Conservation (phyloP, 2,329 filamentous ascomycete genomes). For the Colletotrichum theobromicola region DNA sequence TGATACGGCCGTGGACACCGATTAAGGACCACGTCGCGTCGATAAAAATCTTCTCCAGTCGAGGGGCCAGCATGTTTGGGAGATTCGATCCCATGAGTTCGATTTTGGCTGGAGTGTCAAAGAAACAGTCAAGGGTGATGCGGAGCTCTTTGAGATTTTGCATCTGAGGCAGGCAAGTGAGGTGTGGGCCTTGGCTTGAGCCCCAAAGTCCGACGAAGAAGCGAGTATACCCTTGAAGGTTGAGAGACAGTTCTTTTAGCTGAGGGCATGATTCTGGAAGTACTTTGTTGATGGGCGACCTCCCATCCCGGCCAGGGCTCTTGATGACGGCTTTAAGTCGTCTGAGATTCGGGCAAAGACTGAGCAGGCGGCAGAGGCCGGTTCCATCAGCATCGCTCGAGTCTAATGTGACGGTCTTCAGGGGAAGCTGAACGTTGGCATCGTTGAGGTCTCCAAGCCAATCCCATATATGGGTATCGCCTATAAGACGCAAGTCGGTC, state of each 20-base stretch:
- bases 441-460: background rate
- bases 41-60: background rate
- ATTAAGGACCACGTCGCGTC: background rate
- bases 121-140: background rate
- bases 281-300: background rate
- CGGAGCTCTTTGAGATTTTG: background rate
- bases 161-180: slow-evolving; percentile 10
- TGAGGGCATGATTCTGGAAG: background rate
- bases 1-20: background rate
- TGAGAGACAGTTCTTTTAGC: background rate
- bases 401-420: background rate
- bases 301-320: background rate
- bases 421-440: background rate
- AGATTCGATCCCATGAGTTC: background rate
- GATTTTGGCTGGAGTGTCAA: background rate
- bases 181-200: background rate
- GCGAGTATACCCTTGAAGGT: background rate
- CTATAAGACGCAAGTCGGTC: background rate
- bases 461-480: background rate
- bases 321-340: background rate
- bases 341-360: background rate
- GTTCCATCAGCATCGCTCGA: background rate
- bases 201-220: background rate
- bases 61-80: background rate
- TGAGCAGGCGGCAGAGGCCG: background rate